Conservation (phyloP, 2,329 filamentous ascomycete species). For the Aureobasidium uvarum region DNA sequence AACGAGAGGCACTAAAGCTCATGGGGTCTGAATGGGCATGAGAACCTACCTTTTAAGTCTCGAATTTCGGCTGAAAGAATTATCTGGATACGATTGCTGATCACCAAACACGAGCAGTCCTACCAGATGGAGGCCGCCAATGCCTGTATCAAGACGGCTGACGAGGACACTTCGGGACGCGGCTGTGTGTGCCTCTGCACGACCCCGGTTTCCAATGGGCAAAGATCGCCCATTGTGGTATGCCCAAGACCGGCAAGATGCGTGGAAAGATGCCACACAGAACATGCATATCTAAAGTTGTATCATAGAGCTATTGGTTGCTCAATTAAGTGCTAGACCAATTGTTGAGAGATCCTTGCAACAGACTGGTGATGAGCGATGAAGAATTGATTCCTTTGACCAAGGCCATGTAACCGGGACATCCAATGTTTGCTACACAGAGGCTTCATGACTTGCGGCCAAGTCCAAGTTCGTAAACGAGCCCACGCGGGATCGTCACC, state of each 20-base stretch:
- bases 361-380: neutral
- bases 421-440: neutral
- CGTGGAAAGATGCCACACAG: neutral
- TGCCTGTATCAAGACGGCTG: constrained; percentile 13
- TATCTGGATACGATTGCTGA: constrained; percentile 5
- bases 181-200: constrained; percentile 18
- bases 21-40: neutral
- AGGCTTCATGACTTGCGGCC: neutral
- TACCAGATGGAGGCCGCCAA: constrained; percentile 13
- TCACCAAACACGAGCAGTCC: constrained; percentile 16
- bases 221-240: constrained; percentile 10
- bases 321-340: neutral
- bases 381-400: neutral
- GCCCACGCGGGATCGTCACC: constrained; percentile 6
- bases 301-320: neutral
- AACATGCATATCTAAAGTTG: neutral
- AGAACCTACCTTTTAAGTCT: constrained; percentile 10
- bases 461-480: neutral
- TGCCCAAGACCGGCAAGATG: constrained; percentile 14
- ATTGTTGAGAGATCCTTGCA: neutral
- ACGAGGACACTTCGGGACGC: neutral
- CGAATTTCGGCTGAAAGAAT: neutral
- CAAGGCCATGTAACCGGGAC: neutral
- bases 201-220: constrained; percentile 11
- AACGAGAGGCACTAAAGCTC: constrained; percentile 4